phyloP scores from a whole-genome alignment of 139 green algal genomes.

The Nannochloris sp. region DNA sequence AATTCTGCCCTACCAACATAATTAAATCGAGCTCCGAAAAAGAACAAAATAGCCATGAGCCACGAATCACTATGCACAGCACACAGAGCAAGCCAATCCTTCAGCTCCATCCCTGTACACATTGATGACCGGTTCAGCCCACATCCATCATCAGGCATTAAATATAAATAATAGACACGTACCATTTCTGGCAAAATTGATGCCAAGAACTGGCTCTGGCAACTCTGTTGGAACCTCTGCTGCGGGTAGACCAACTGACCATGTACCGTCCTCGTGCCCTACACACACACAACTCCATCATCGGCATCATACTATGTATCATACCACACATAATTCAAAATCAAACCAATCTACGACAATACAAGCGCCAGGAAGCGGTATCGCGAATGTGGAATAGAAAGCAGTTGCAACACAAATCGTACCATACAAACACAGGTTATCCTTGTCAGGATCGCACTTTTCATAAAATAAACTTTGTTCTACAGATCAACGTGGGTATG shows the following conservation, averaged over 20 bases:
- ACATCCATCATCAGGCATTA: conserved; percentile 19
- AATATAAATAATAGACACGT: conserved; percentile 12
- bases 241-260: conserved; percentile 84
- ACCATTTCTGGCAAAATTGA: conserved; percentile 92
- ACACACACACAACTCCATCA: conserved; percentile 1
- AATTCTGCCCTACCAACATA: conserved; percentile 59
- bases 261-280: conserved; percentile 71
- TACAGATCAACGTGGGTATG: not conserved
- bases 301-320: not conserved
- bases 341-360: not conserved
- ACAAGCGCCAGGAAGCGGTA: not conserved
- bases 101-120: conserved; percentile 37
- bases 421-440: conserved; percentile 99
- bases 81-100: conserved; percentile 93
- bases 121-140: not conserved
- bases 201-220: conserved; percentile 92
- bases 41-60: conserved; percentile 92
- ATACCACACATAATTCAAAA: not conserved
- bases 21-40: conserved; percentile 89
- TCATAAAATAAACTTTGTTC: conserved; percentile 49
- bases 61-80: conserved; percentile 95
- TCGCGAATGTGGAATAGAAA: not conserved
- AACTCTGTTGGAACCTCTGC: conserved; percentile 97
- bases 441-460: conserved; percentile 71
- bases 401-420: conserved; percentile 10